phyloP scores from a whole-genome alignment of 768 basidiomycete species.

The Trametes coccinea region DNA sequence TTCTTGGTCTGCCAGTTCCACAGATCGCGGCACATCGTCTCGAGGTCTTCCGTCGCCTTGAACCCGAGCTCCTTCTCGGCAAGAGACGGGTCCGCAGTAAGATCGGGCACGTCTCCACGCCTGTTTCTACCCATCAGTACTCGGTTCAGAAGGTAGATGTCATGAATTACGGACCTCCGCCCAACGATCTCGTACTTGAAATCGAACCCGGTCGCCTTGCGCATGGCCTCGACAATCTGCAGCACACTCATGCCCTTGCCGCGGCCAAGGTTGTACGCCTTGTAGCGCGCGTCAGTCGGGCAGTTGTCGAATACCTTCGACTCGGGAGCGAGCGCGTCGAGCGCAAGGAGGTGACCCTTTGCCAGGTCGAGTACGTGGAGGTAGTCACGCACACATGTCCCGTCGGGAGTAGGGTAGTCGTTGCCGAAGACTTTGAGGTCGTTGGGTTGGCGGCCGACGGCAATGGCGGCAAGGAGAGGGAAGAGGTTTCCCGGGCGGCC shows the following conservation, averaged over 20 bases:
- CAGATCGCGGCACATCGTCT: slow-evolving; percentile 93
- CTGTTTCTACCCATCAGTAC: slow-evolving; percentile 39
- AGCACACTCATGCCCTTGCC: slow-evolving; percentile 91
- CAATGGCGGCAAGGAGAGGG: slow-evolving; percentile 93
- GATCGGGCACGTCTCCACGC: slow-evolving; percentile 92
- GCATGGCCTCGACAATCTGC: slow-evolving; percentile 94
- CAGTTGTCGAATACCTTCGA: slow-evolving; percentile 62
- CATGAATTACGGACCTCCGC: slow-evolving; percentile 62
- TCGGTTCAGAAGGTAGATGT: not conserved
- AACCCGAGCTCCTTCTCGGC: slow-evolving; percentile 95
- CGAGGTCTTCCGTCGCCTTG: slow-evolving; percentile 75
- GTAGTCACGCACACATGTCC: slow-evolving; percentile 97
- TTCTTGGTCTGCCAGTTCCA: slow-evolving; percentile 99
- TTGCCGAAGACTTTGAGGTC: slow-evolving; percentile 83
- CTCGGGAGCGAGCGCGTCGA: slow-evolving; percentile 72
- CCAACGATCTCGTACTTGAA: slow-evolving; percentile 90
- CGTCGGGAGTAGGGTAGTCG: slow-evolving; percentile 97
- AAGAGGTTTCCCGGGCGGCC: slow-evolving; percentile 94
- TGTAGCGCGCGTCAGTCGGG: slow-evolving; percentile 62
- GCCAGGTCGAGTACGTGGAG: slow-evolving; percentile 93
- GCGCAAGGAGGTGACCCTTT: slow-evolving; percentile 87
- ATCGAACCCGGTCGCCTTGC: slow-evolving; percentile 82
- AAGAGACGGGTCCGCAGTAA: slow-evolving; percentile 90
- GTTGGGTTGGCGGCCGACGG: slow-evolving; percentile 75
- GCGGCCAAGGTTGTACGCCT: slow-evolving; percentile 96